Evolutionary conservation across 2,329 filamentous ascomycete genomes (phyloP), one percentile per base, ranked within the genome.

Genomic region (Laburnicola sp.): DNA sequence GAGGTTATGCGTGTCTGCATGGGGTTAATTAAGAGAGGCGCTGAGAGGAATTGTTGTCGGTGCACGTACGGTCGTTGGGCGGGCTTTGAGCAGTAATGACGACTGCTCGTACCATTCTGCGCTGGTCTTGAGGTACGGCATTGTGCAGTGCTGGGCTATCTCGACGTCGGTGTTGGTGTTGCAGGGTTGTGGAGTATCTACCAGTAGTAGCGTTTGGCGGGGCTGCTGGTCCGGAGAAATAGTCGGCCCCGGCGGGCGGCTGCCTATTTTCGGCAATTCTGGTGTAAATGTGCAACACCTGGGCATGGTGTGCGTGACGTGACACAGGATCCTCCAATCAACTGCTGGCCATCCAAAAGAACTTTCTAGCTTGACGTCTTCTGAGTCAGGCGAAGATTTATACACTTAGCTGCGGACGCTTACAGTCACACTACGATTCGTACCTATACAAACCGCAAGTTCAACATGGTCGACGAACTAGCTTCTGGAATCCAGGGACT

Each of bases 51-150:
- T 1, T 45, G 3, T 28, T 30, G 46, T 9, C 11, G 34, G 34
- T 36, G 30, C 27, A 77, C 84, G 57, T 83, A 96, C 93, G 35
- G 89, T 91, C 30, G 83, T 84, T 3, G 94, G 94, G 41, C 90
- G 86, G 49, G 94, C 93, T 75, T 94, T 84, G 48, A 99, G 80
- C 51, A 99, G 86, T 54, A 92, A 84, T 16, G 86, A 80, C 10
- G 93, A 96, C 74, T 97, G 88, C 65, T 88, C 86, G 61, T 97
- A 88, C 88, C 91, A 99, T 77, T 92, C 87, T 75, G 96, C 87
- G 74, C 89, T 89, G 51, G 89, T 91, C 45, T 82, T 78, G 71
- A 96, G 85, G 72, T 88, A 86, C 2, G 88, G 87, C 92, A 96
- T 96, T 50, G 52, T 64, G 58, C 21, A 11, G 2, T 4, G 22